Conservation (phyloP, 345 rosid species). For the Nasturtium officinale region DNA sequence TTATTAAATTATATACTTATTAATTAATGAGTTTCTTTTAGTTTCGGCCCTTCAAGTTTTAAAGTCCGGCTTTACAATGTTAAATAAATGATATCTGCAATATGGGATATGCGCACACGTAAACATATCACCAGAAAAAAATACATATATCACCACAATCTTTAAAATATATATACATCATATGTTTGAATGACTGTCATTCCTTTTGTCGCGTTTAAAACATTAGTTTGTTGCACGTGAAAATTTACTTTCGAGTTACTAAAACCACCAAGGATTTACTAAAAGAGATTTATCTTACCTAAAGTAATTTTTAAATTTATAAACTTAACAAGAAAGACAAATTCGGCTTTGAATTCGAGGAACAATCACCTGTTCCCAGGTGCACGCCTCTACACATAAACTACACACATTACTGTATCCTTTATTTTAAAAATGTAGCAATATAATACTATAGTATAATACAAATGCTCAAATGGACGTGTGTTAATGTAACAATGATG, state of each 20-base stretch:
- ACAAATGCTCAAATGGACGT: neutral
- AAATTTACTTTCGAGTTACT: slow-evolving; percentile 28
- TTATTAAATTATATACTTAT: neutral
- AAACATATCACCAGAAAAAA: slow-evolving; percentile 3
- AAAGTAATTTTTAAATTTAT: neutral
- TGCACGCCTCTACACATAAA: slow-evolving; percentile 25
- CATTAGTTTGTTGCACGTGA: slow-evolving; percentile 38
- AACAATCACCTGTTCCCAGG: slow-evolving; percentile 33
- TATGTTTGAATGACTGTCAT: slow-evolving; percentile 20
- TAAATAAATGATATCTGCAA: neutral
- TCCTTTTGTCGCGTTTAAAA: slow-evolving; percentile 39
- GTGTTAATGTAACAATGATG: neutral
- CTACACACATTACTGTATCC: slow-evolving; percentile 20
- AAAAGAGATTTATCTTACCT: slow-evolving; percentile 19
- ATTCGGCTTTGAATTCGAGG: slow-evolving; percentile 27
- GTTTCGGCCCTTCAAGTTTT: neutral
- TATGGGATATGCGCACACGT: neutral
- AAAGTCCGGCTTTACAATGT: neutral
- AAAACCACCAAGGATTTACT: slow-evolving; percentile 7
- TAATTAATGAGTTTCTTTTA: neutral
- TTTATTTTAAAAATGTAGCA: neutral
- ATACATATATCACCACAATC: too few species aligned
- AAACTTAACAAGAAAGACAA: slow-evolving; percentile 4
- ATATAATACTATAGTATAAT: neutral
- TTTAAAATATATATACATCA: neutral